Percentiles rank a stretch among this genome's conserved stretches.
Evolutionary conservation across 169 alveolate species (phyloP).

Genomic region (Cryptosporidium viatorum): DNA sequence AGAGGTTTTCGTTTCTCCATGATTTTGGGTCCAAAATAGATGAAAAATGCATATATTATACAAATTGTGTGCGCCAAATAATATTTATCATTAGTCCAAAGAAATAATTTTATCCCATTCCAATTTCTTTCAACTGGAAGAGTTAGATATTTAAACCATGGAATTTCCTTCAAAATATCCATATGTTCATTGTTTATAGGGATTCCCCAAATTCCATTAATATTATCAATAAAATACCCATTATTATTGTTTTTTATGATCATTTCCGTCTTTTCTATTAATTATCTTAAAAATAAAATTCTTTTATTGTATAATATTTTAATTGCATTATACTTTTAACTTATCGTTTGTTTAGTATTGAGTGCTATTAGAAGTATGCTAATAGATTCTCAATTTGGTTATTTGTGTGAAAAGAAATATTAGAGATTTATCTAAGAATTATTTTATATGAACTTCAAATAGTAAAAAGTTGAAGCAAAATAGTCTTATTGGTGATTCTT

Average conservation of each 20-base stretch:
- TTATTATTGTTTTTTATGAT: slow-evolving; percentile 68
- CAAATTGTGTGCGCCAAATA: slow-evolving; percentile 77
- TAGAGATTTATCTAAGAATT: too few relatives aligned
- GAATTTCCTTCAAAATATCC: slow-evolving; percentile 72
- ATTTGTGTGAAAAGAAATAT: neutral
- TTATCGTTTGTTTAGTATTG: neutral
- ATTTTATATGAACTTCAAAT: neutral
- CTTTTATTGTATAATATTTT: neutral
- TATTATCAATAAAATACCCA: slow-evolving; percentile 37
- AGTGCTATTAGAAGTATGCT: neutral
- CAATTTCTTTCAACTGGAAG: slow-evolving; percentile 74
- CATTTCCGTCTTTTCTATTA: slow-evolving; percentile 9
- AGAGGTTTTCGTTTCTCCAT: slow-evolving; percentile 81
- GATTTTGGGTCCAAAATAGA: slow-evolving; percentile 79
- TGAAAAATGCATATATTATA: slow-evolving; percentile 78
- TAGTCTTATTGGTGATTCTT: too few relatives aligned
- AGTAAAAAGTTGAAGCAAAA: neutral
- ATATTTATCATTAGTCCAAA: slow-evolving; percentile 75
- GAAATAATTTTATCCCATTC: slow-evolving; percentile 69
- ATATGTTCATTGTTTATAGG: slow-evolving; percentile 59
- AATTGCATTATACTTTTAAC: neutral
- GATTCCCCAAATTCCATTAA: slow-evolving; percentile 57
- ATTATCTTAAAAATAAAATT: neutral
- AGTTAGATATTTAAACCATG: slow-evolving; percentile 16
- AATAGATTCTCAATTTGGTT: neutral